Evolutionary conservation across 768 basidiomycete species (phyloP).

Genomic region (Kwoniella mangroviensis): DNA sequence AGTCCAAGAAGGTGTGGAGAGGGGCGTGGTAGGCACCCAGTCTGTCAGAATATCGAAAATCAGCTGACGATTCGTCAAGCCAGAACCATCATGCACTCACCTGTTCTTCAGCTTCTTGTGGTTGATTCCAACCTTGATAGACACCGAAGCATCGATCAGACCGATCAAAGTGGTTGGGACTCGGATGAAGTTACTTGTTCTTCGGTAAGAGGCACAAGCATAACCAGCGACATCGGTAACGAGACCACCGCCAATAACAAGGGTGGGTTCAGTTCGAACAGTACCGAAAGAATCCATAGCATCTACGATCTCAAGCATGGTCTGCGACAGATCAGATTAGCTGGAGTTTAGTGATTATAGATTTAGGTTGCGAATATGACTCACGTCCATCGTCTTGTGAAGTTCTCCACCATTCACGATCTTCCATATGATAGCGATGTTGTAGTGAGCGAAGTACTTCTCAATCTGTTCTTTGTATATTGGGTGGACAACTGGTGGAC

Average conservation of each 20-base stretch:
- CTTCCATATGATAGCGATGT: conserved; percentile 55
- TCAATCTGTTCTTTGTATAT: conserved; percentile 53
- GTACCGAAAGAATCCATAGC: conserved; percentile 59
- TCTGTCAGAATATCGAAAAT: conserved; percentile 15
- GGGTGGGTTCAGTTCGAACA: conserved; percentile 58
- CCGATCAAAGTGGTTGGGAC: conserved; percentile 59
- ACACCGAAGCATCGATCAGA: conserved; percentile 58
- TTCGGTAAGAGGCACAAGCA: conserved; percentile 57
- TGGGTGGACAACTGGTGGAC: conserved; percentile 43
- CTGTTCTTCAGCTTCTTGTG: conserved; percentile 59
- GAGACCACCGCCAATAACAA: conserved; percentile 58
- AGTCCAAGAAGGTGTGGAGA: conserved; percentile 58
- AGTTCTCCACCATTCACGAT: conserved; percentile 58
- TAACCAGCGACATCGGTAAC: conserved; percentile 56
- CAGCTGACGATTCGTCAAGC: background rate
- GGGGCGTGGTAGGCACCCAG: conserved; percentile 59
- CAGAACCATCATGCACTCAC: conserved; percentile 18
- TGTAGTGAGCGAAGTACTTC: conserved; percentile 56
- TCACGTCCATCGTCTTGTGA: conserved; percentile 59
- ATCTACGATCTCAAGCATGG: conserved; percentile 58
- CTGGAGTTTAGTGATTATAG: background rate
- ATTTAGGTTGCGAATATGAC: conserved; percentile 8
- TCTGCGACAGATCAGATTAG: conserved; percentile 30
- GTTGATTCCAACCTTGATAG: conserved; percentile 59
- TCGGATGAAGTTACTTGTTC: conserved; percentile 57